phyloP scores from a whole-genome alignment of 2,329 filamentous ascomycete genomes.

The Fusarium marasasianum region DNA sequence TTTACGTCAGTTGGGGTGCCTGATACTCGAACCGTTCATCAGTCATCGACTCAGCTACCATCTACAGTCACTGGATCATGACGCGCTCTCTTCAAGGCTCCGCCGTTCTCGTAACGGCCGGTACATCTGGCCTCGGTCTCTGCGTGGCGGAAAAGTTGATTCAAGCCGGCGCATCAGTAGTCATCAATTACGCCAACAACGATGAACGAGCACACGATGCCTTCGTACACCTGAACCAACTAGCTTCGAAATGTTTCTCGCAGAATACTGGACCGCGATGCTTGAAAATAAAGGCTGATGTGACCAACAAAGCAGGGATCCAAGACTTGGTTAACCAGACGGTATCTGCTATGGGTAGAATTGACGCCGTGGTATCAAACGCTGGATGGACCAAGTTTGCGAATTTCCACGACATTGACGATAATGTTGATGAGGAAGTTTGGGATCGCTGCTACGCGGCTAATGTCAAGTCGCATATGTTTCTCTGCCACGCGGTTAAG shows the following conservation, averaged over 20 bases:
- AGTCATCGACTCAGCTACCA: background rate
- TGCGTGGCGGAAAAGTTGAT: background rate
- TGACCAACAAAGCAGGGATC: background rate
- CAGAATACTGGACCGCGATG: background rate
- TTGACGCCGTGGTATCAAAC: conserved; percentile 9
- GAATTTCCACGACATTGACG: background rate
- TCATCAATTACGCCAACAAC: conserved; percentile 1
- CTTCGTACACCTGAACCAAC: rapidly evolving
- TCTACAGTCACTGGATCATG: background rate
- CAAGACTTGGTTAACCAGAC: background rate
- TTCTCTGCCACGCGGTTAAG: conserved; percentile 1
- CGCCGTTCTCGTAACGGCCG: background rate
- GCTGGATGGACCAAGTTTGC: conserved; percentile 14
- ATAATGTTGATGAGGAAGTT: conserved; percentile 12
- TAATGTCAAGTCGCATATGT: conserved; percentile 11
- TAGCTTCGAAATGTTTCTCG: rapidly evolving
- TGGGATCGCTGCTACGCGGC: conserved; percentile 14
- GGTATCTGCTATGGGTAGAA: background rate
- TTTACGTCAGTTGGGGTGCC: no score
- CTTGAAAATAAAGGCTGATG: background rate
- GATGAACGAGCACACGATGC: background rate
- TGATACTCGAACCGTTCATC: no score
- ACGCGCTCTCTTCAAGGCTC: background rate
- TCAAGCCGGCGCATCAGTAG: background rate
- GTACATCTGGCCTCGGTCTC: background rate